Percentiles rank a stretch among this genome's conserved stretches.
Evolutionary conservation across 139 green algal species (phyloP).

Genomic region (Picochlorum sp.): DNA sequence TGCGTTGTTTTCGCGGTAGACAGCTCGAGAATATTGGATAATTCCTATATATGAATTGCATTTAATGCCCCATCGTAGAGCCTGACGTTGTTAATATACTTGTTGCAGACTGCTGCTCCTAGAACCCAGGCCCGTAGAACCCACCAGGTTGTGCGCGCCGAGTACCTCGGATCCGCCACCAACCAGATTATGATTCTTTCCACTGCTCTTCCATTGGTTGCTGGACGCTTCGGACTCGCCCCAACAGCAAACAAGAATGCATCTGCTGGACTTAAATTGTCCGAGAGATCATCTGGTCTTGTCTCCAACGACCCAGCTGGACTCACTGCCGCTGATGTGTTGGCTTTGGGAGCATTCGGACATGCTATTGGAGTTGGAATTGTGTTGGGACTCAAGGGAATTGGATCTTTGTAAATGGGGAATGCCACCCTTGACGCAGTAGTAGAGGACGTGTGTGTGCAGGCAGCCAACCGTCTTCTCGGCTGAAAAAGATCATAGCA

Average conservation of each 20-base stretch:
- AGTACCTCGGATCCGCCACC: slow-evolving; percentile 62
- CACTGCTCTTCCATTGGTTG: slow-evolving; percentile 64
- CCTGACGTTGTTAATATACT: not conserved
- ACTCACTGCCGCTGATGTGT: slow-evolving; percentile 83
- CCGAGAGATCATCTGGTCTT: slow-evolving; percentile 42
- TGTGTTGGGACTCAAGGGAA: slow-evolving; percentile 63
- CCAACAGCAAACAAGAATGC: slow-evolving; percentile 71
- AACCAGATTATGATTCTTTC: slow-evolving; percentile 89
- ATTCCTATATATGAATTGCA: no score
- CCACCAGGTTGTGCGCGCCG: slow-evolving; percentile 47
- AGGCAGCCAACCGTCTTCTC: no score
- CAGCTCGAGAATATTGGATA: no score
- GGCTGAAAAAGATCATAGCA: no score
- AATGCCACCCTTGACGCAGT: not conserved
- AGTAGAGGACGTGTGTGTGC: no score
- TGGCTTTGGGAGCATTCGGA: slow-evolving; percentile 73
- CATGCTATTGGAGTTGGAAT: slow-evolving; percentile 61
- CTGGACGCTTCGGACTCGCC: slow-evolving; percentile 85
- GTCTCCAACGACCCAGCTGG: slow-evolving; percentile 65
- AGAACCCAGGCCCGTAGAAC: slow-evolving; percentile 5
- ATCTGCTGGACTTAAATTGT: slow-evolving; percentile 71
- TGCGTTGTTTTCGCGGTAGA: no score
- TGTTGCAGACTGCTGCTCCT: slow-evolving; percentile 11
- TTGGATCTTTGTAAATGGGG: slow-evolving; percentile 11
- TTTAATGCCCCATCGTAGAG: not conserved